Conservation (phyloP, 2,329 filamentous ascomycete species). For the Fusarium heterosporum region DNA sequence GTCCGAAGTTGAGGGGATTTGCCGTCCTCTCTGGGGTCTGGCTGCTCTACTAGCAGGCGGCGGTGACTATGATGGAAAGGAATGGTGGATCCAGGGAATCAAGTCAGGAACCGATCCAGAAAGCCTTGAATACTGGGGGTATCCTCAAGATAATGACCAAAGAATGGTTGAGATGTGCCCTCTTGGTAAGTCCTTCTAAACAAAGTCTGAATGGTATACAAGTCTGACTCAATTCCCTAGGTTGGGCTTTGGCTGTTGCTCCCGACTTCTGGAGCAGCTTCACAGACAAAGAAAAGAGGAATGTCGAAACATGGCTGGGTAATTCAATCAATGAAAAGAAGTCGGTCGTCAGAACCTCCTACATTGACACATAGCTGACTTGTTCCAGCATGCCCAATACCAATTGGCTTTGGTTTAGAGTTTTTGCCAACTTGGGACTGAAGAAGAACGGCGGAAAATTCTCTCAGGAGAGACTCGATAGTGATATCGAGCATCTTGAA, state of each 20-base stretch:
- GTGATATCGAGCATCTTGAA: slow-evolving; percentile 81
- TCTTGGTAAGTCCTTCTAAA: slow-evolving; percentile 59
- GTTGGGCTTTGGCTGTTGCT: slow-evolving; percentile 79
- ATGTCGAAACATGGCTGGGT: slow-evolving; percentile 78
- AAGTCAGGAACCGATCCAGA: slow-evolving; percentile 77
- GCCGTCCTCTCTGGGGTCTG: slow-evolving; percentile 80
- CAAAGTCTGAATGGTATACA: neutral
- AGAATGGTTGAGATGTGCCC: slow-evolving; percentile 89
- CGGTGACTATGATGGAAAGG: slow-evolving; percentile 71
- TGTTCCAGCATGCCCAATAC: slow-evolving; percentile 73
- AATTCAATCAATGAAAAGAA: slow-evolving; percentile 83
- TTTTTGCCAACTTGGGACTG: slow-evolving; percentile 83
- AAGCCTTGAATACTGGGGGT: slow-evolving; percentile 80
- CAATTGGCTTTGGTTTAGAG: slow-evolving; percentile 83
- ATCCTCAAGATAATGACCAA: slow-evolving; percentile 80
- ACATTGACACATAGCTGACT: slow-evolving; percentile 15
- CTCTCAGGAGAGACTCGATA: slow-evolving; percentile 75
- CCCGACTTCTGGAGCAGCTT: slow-evolving; percentile 74
- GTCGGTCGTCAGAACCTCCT: slow-evolving; percentile 48
- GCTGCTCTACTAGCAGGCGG: slow-evolving; percentile 77
- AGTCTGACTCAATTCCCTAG: slow-evolving; percentile 44
- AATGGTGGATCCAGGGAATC: slow-evolving; percentile 75
- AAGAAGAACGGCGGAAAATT: slow-evolving; percentile 80
- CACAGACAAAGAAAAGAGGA: slow-evolving; percentile 69
- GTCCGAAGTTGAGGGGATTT: slow-evolving; percentile 81